Evolutionary conservation across 176 grass and related monocot genomes (phyloP).

Genomic region (Juncus effusus): DNA sequence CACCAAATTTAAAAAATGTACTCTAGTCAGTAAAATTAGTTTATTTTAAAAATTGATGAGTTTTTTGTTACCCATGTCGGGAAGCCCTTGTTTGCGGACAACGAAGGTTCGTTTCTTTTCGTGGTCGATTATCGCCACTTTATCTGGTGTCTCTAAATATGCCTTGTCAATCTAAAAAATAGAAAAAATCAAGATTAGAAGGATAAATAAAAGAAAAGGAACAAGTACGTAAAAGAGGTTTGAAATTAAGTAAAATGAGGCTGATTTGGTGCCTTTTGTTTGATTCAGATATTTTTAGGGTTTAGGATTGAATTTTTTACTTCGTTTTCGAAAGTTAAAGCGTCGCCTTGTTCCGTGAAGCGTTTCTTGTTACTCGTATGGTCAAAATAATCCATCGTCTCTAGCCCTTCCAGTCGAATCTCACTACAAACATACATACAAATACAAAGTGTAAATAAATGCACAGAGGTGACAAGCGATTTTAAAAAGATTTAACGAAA

Average conservation of each 20-base stretch:
- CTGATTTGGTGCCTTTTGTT: too few relatives aligned
- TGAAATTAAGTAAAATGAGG: too few relatives aligned
- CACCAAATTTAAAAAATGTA: neutral
- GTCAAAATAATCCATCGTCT: conserved; percentile 85
- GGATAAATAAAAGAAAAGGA: conserved; percentile 3
- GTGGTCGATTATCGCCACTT: conserved; percentile 91
- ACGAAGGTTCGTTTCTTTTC: conserved; percentile 87
- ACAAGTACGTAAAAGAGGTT: neutral
- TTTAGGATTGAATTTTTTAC: conserved; percentile 26
- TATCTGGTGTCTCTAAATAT: conserved; percentile 58
- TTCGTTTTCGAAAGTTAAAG: conserved; percentile 76
- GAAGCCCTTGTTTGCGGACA: conserved; percentile 70
- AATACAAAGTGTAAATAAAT: neutral
- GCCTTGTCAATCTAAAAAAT: conserved; percentile 67
- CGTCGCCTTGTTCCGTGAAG: conserved; percentile 78
- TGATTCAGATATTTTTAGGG: too few relatives aligned
- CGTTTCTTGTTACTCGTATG: conserved; percentile 54
- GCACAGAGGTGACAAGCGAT: neutral
- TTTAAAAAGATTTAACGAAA: neutral
- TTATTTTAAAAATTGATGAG: too few relatives aligned
- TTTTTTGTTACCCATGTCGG: conserved; percentile 53
- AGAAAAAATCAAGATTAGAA: neutral
- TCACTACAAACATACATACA: conserved; percentile 38
- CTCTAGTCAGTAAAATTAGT: too few relatives aligned
- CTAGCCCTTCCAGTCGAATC: conserved; percentile 81